Evolutionary conservation across 495 filamentous ascomycete genomes (phyloP), one percentile per base, ranked within the genome.

Genomic region (Parathielavia appendiculata): DNA sequence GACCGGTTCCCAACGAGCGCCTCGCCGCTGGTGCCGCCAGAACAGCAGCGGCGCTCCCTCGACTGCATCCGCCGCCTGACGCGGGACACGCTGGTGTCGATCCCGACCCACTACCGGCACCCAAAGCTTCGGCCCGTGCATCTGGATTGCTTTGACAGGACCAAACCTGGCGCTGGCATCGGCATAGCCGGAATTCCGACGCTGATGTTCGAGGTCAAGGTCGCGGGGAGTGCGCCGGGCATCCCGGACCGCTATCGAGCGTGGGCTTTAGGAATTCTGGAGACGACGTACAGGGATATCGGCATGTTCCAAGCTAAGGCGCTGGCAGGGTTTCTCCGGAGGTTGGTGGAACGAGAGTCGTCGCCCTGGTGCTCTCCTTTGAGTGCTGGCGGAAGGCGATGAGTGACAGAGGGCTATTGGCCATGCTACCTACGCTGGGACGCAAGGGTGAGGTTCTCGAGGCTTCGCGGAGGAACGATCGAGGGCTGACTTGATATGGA

Each of bases 61-160:
- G 54, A 55, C 26, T 57, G 51, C 14, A 69, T 76, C 41, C 55
- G 58, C 30, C 64, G 70, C 8, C 44, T 76, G 9, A 70, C 74
- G 8, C 63, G 72, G n/a, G 75, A 77, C 35, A 71, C 67, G 9
- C 66, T 79, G 5, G 57, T 73, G 32, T 77, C 75, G 14, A 63
- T 69, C 6, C 73, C 76, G 17, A 71, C 73, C 4, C 76, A 79
- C 34, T 79, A 76, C 68, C 71, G 75, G 6, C 76, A 79, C 30
- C 76, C 76, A 2, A 45, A 56, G 2, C 61, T 79, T 2, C 58
- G 59, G 17, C 61, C 60, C 1, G 45, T 45, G 10, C 63, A 66
- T 16, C 66, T 67, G 0, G 65, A 55, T 17, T 49, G 45, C 32
- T 69, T 77, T 30, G 70, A 75, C 54, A 63, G 64, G 17, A 72